A percentile compares a stretch with the other conserved stretches of the same genome.
Conservation (phyloP, 2,329 filamentous ascomycete species). For the Monosporascus sp. region DNA sequence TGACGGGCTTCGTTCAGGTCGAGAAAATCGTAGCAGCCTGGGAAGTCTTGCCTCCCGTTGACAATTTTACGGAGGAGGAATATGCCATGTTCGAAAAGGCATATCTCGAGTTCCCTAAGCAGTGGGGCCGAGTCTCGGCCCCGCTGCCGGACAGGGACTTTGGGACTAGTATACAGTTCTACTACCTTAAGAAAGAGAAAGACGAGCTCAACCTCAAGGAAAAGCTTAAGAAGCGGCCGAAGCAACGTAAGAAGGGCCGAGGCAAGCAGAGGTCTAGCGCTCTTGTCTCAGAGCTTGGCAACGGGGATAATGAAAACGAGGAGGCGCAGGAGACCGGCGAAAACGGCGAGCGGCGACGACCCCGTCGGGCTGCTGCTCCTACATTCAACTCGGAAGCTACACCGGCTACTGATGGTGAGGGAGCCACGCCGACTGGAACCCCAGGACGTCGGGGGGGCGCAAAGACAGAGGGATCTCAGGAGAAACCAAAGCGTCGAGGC, state of each 20-base stretch:
- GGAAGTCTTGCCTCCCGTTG: conserved; percentile 66
- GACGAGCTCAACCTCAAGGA: conserved; percentile 72
- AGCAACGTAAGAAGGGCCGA: conserved; percentile 52
- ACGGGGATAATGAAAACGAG: conserved; percentile 52
- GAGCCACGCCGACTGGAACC: conserved; percentile 52
- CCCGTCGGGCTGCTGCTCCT: conserved; percentile 63
- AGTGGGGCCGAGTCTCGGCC: conserved; percentile 74
- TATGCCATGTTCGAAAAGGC: conserved; percentile 65
- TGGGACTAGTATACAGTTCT: conserved; percentile 78
- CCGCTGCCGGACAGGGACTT: conserved; percentile 64
- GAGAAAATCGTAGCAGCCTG: conserved; percentile 65
- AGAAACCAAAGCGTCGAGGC: conserved; percentile 40
- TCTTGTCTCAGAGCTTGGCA: conserved; percentile 63
- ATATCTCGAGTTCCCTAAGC: conserved; percentile 73
- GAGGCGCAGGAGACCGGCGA: conserved; percentile 53
- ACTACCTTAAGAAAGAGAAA: conserved; percentile 78
- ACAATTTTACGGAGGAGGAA: conserved; percentile 72
- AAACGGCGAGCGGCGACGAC: conserved; percentile 55
- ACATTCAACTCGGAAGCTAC: conserved; percentile 65
- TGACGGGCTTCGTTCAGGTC: conserved; percentile 58
- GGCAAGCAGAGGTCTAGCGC: conserved; percentile 58
- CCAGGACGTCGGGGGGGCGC: conserved; percentile 47
- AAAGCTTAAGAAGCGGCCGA: conserved; percentile 62
- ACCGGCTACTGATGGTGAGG: conserved; percentile 54
- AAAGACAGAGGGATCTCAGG: conserved; percentile 39